These are phyloP conservation scores for Aphanomyces stellatus DNA, from an alignment of 352 stramenopile genomes.

Conservation along the genomic window DNA sequence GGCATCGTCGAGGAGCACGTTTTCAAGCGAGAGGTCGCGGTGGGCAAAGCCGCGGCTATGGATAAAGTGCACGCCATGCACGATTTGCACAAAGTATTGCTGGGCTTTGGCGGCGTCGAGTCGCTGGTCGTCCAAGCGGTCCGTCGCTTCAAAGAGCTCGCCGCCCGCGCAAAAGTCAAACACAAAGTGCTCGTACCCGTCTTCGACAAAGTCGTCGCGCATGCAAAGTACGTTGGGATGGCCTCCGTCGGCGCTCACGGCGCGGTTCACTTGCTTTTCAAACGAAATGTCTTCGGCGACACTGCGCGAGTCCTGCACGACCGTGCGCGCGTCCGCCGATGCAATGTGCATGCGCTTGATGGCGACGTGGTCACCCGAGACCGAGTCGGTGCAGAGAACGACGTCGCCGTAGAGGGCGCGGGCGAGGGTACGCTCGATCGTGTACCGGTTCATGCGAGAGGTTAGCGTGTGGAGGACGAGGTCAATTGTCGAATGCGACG, in stretches of 20 bases:
- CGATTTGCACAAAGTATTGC: constrained; percentile 68
- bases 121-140: constrained; percentile 32
- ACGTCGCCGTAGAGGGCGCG: constrained; percentile 77
- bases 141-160: constrained; percentile 74
- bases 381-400: constrained; percentile 55
- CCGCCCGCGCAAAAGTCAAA: constrained; percentile 62
- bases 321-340: not conserved
- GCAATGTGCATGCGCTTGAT: constrained; percentile 55
- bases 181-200: constrained; percentile 73
- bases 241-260: constrained; percentile 48
- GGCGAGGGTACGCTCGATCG: constrained; percentile 65
- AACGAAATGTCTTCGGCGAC: constrained; percentile 74
- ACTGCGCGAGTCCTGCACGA: constrained; percentile 27
- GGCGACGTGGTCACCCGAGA: constrained; percentile 51
- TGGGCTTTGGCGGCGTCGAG: constrained; percentile 47
- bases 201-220: constrained; percentile 69
- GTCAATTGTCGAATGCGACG: not conserved
- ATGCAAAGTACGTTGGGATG: constrained; percentile 56
- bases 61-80: constrained; percentile 57
- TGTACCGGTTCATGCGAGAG: constrained; percentile 50
- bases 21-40: constrained; percentile 88
- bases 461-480: too few relatives aligned
- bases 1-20: constrained; percentile 77
- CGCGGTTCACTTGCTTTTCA: constrained; percentile 58
- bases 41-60: constrained; percentile 67